These are phyloP conservation scores for Ceratocystis papillata DNA, from an alignment of 2,329 filamentous ascomycete genomes.

Conservation along the genomic window DNA sequence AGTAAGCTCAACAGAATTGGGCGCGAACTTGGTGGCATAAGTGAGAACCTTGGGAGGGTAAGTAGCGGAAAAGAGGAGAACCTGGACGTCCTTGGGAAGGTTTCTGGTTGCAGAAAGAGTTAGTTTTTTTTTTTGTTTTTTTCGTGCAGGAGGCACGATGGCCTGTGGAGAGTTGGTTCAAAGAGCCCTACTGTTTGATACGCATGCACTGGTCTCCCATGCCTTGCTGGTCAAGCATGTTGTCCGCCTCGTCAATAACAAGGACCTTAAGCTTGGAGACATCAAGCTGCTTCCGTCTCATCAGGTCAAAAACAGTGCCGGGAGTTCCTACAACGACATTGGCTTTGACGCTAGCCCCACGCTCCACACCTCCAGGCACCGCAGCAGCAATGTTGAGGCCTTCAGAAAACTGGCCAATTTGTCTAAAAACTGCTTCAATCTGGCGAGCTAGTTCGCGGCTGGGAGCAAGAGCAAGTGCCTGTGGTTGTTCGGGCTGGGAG, in stretches of 20 bases:
- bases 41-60: slow-evolving; percentile 74
- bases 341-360: slow-evolving; percentile 57
- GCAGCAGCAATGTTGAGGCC: slow-evolving; percentile 68
- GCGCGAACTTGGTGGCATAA: slow-evolving; percentile 77
- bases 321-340: slow-evolving; percentile 88
- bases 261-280: slow-evolving; percentile 63
- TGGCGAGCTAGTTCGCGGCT: slow-evolving; percentile 91
- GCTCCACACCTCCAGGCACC: slow-evolving; percentile 64
- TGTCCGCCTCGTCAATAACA: slow-evolving; percentile 93
- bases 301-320: slow-evolving; percentile 80
- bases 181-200: slow-evolving; percentile 60
- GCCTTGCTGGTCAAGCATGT: slow-evolving; percentile 95
- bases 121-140: neutral
- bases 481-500: slow-evolving; percentile 54
- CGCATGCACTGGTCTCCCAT: slow-evolving; percentile 89
- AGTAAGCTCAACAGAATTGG: slow-evolving; percentile 74
- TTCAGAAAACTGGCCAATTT: slow-evolving; percentile 75
- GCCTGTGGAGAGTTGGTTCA: too few relatives aligned
- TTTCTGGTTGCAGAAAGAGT: slow-evolving; percentile 40
- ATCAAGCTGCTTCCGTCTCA: slow-evolving; percentile 66
- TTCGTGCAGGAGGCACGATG: too few relatives aligned
- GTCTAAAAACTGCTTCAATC: slow-evolving; percentile 72
- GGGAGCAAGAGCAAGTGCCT: slow-evolving; percentile 81
- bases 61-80: slow-evolving; percentile 91
- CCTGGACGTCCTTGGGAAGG: slow-evolving; percentile 65